Conservation (phyloP, 768 basidiomycete species). For the Amanita pseudoporphyria region DNA sequence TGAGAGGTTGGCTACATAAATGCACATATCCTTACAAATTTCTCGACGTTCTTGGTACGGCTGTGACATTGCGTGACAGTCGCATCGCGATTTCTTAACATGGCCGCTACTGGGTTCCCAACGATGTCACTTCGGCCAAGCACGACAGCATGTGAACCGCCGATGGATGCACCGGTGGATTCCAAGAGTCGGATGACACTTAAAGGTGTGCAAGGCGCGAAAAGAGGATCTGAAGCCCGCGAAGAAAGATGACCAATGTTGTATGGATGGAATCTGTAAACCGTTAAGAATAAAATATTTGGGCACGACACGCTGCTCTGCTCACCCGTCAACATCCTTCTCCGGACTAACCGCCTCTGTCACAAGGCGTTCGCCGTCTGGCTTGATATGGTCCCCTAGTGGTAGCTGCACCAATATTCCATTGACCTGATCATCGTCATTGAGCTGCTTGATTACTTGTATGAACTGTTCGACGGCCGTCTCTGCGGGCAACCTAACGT, state of each 20-base stretch:
- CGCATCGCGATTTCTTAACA: slow-evolving; percentile 84
- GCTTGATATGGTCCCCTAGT: slow-evolving; percentile 69
- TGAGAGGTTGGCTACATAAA: not conserved
- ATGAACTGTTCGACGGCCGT: slow-evolving; percentile 71
- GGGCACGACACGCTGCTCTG: too few relatives aligned
- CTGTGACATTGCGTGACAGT: slow-evolving; percentile 99
- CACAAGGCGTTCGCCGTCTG: slow-evolving; percentile 79
- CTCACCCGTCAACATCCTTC: slow-evolving; percentile 96
- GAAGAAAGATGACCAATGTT: slow-evolving; percentile 95
- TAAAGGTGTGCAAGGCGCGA: slow-evolving; percentile 91
- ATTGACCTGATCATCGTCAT: slow-evolving; percentile 69
- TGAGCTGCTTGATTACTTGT: slow-evolving; percentile 68
- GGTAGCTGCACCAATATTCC: slow-evolving; percentile 96
- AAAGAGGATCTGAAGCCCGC: slow-evolving; percentile 80
- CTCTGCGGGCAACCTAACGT: slow-evolving; percentile 60
- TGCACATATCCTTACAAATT: slow-evolving; percentile 45
- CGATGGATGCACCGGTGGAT: slow-evolving; percentile 66
- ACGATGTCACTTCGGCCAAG: slow-evolving; percentile 98
- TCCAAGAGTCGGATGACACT: slow-evolving; percentile 89
- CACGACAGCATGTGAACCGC: slow-evolving; percentile 81
- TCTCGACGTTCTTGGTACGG: slow-evolving; percentile 70
- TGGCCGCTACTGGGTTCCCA: slow-evolving; percentile 87
- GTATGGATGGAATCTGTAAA: slow-evolving; percentile 85
- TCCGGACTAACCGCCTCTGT: slow-evolving; percentile 92
- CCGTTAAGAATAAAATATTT: not conserved